phyloP scores from a whole-genome alignment of 1,139 yeast species.

The Komagataea norvegica region DNA sequence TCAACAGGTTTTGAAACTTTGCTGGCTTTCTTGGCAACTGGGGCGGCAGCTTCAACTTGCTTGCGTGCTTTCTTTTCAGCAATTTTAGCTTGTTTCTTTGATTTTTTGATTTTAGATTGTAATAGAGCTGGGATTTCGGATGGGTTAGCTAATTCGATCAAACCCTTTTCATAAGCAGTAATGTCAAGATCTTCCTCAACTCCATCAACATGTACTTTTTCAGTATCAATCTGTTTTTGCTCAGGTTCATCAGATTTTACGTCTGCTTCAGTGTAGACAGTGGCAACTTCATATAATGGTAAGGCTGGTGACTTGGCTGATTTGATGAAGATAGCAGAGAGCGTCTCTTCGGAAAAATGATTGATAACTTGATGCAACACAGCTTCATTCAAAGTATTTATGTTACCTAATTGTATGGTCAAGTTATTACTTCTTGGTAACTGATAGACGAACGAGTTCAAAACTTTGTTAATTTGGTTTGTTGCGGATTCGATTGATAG shows the following conservation, averaged over 20 bases:
- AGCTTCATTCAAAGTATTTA: slow-evolving; percentile 38
- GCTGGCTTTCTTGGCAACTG: slow-evolving; percentile 1
- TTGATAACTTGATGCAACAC: slow-evolving; percentile 57
- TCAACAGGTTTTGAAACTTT: slow-evolving; percentile 7
- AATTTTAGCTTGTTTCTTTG: slow-evolving; percentile 12
- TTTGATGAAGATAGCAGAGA: slow-evolving; percentile 66
- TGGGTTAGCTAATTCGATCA: slow-evolving; percentile 77
- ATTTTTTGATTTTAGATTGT: slow-evolving; percentile 33
- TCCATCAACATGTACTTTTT: slow-evolving; percentile 33
- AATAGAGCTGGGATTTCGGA: slow-evolving; percentile 41
- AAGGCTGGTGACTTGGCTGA: slow-evolving; percentile 72
- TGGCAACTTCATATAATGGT: slow-evolving; percentile 71
- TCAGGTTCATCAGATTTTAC: slow-evolving; percentile 30
- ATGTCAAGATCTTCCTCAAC: slow-evolving; percentile 38
- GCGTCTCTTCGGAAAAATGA: slow-evolving; percentile 40
- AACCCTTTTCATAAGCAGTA: slow-evolving; percentile 65
- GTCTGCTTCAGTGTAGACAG: slow-evolving; percentile 46
- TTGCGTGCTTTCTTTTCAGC: slow-evolving; percentile 3
- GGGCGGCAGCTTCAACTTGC: slow-evolving; percentile 1
- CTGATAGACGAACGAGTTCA: slow-evolving; percentile 55
- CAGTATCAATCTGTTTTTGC: slow-evolving; percentile 27
- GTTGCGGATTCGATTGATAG: slow-evolving; percentile 54
- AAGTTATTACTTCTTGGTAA: slow-evolving; percentile 75
- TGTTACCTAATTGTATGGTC: slow-evolving; percentile 61
- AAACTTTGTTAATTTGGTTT: slow-evolving; percentile 55